Conservation (phyloP, 768 basidiomycete species). For the Tricholoma matsutake region DNA sequence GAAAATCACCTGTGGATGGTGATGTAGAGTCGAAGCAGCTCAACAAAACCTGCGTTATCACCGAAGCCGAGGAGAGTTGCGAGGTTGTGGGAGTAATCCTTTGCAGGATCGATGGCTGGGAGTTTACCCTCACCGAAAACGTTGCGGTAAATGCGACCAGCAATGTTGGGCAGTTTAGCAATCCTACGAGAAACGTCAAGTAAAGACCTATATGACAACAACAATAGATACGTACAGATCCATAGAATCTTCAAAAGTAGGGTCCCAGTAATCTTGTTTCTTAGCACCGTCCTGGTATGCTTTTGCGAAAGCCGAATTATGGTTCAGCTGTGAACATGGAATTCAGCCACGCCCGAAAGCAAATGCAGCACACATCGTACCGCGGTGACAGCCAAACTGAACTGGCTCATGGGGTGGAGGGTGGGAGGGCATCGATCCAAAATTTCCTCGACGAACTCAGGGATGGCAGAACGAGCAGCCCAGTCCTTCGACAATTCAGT, state of each 20-base stretch:
- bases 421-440: slow-evolving; percentile 92
- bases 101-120: slow-evolving; percentile 74
- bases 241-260: slow-evolving; percentile 88
- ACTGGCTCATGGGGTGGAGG: slow-evolving; percentile 98
- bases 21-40: slow-evolving; percentile 93
- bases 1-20: slow-evolving; percentile 83
- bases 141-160: slow-evolving; percentile 88
- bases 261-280: slow-evolving; percentile 97
- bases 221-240: slow-evolving; percentile 53
- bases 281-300: slow-evolving; percentile 89
- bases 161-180: slow-evolving; percentile 95
- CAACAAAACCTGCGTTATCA: slow-evolving; percentile 83
- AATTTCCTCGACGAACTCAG: slow-evolving; percentile 94
- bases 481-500: slow-evolving; percentile 85
- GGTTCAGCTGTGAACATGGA: slow-evolving; percentile 62
- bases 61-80: slow-evolving; percentile 90
- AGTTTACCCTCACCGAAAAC: slow-evolving; percentile 87
- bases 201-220: neutral
- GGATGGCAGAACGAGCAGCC: slow-evolving; percentile 89
- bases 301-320: slow-evolving; percentile 95
- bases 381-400: slow-evolving; percentile 93
- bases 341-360: slow-evolving; percentile 1
- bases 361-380: slow-evolving; percentile 35
- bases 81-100: slow-evolving; percentile 90
- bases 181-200: slow-evolving; percentile 49